Base-by-base conservation (phyloP, 768 basidiomycete genomes). In the Pleurotus tuber-regium region DNA sequence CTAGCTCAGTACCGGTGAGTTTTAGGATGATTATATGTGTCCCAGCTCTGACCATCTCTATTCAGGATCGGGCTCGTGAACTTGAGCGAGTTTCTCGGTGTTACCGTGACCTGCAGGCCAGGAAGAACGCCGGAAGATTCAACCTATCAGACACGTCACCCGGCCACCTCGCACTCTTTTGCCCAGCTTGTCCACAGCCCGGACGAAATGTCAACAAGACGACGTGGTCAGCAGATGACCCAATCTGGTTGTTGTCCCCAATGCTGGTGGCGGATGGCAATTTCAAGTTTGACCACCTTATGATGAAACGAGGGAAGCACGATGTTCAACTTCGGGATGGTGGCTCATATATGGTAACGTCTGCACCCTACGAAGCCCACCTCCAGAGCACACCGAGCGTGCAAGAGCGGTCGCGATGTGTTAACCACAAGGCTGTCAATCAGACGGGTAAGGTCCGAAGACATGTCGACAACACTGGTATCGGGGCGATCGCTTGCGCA, bases 401-500 rank as follows among this genome's bases (percentile, higher is more conserved):
- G 4, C 43, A 25, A 6, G n/a, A n/a, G n/a, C 23, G 26, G 5
- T 44, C 43, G 4, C n/a, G 14, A 4, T 44, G 43, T 19, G 43
- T 25, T 25, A 44, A 44, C 19, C 43, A 44, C 25, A 44, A 44
- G 43, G 65, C 58, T 1, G 51, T 61, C 1, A 63, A 59, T 40
- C 31, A 53, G 11, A 52, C 59, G 19, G 51, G 57, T 31, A 24
- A 48, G 4, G 53, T 36, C 3, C 30, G 50, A 3, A 52, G 50
- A n/a, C 57, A 65, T 21, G 50, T 64, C 1, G 56, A 59, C 43
- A 53, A 54, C 7, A 66, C 65, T 9, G 62, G 67, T 6, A 59
- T 67, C 26, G 67, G 66, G 7, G 66, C 62, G 3, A 53, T 53
- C 52, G 64, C 63, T 2, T 71, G 66, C 53, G 62, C 60, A 4